These are phyloP conservation scores for Aspergillus tanneri DNA, from an alignment of 2,329 filamentous ascomycete genomes.

Conservation along the genomic window DNA sequence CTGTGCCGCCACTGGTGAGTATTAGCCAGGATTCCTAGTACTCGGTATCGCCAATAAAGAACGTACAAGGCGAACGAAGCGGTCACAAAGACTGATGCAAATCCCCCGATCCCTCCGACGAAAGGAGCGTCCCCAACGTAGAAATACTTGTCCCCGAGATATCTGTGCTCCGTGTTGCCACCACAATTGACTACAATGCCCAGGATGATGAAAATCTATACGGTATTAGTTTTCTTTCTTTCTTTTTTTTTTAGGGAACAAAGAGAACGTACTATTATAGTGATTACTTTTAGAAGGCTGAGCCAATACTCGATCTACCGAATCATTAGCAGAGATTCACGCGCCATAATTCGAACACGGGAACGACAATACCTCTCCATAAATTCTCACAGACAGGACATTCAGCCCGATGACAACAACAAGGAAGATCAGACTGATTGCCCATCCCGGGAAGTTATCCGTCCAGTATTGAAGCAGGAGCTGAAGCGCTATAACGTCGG, in stretches of 20 bases:
- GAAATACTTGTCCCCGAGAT: conserved; percentile 61
- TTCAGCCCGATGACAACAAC: conserved; percentile 55
- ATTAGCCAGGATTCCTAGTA: conserved; percentile 13
- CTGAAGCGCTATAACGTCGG: conserved; percentile 61
- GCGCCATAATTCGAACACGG: no score
- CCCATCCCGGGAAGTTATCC: conserved; percentile 62
- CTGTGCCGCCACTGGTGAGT: conserved; percentile 54
- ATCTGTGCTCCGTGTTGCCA: conserved; percentile 53
- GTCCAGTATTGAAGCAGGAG: conserved; percentile 63
- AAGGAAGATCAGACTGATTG: conserved; percentile 62
- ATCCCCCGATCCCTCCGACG: conserved; percentile 63
- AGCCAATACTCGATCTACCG: conserved; percentile 43
- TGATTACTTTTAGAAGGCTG: conserved; percentile 43
- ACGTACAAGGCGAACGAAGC: conserved; percentile 59
- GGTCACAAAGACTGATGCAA: conserved; percentile 63
- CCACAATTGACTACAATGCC: conserved; percentile 62
- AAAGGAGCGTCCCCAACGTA: conserved; percentile 61
- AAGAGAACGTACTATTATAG: conserved; percentile 38
- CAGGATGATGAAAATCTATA: conserved; percentile 61
- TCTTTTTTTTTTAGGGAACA: background rate
- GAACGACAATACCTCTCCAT: conserved; percentile 49
- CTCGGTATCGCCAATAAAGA: background rate
- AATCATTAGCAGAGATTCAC: background rate
- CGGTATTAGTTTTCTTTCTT: conserved; percentile 37
- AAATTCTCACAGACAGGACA: conserved; percentile 54